Evolutionary conservation across 257 asterid species (phyloP).

Genomic region (Penstemon newberryi): DNA sequence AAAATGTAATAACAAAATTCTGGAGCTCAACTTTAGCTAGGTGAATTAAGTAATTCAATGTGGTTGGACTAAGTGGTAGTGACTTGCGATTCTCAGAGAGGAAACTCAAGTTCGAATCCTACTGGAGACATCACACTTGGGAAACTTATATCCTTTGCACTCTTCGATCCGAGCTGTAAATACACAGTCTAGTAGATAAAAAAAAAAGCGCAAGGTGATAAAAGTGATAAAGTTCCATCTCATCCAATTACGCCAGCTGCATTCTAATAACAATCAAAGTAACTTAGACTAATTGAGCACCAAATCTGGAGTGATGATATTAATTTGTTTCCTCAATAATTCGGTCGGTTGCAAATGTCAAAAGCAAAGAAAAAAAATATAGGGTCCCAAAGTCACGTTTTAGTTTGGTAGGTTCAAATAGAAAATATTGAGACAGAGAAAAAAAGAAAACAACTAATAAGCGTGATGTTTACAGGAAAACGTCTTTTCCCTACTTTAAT

Average conservation of each 20-base stretch:
- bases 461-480: slow-evolving; percentile 22
- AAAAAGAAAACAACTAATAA: slow-evolving; percentile 13
- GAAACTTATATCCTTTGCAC: no score
- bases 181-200: background rate
- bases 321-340: slow-evolving; percentile 33
- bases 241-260: background rate
- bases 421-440: slow-evolving; percentile 24
- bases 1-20: no score
- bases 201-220: background rate
- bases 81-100: no score
- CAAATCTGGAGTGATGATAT: slow-evolving; percentile 38
- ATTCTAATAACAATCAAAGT: slow-evolving; percentile 39
- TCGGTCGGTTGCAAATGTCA: slow-evolving; percentile 53
- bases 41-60: no score
- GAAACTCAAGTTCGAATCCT: no score
- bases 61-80: no score
- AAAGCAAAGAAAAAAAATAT: slow-evolving; percentile 32
- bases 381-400: slow-evolving; percentile 44
- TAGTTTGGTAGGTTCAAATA: slow-evolving; percentile 37
- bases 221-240: slow-evolving; percentile 18
- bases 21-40: no score
- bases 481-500: slow-evolving; percentile 10
- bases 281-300: slow-evolving; percentile 35
- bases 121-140: no score
- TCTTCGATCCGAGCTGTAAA: no score